phyloP scores from a whole-genome alignment of 306 rosid genomes.

The Hippophae gyantsensis region DNA sequence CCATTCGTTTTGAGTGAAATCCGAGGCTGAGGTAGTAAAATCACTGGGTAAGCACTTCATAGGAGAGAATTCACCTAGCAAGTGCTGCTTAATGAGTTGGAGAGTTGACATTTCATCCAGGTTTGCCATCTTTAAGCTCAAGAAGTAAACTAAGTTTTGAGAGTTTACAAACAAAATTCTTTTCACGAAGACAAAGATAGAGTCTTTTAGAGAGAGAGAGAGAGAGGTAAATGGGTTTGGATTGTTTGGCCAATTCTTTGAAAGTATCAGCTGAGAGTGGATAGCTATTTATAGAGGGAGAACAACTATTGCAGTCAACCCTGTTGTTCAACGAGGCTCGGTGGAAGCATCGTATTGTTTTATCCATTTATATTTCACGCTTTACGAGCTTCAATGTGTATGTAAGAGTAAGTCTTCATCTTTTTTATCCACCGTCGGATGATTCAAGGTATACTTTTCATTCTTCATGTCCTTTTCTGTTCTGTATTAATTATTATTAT shows the following conservation, averaged over 20 bases:
- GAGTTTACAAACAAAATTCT: background rate
- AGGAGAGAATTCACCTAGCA: conserved; percentile 64
- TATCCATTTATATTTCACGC: background rate
- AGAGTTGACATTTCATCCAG: conserved; percentile 29
- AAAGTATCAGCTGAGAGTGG: conserved; percentile 12
- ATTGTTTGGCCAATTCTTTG: background rate
- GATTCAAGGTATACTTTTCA: too few species aligned
- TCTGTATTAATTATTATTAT: too few species aligned
- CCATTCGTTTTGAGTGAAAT: conserved; percentile 1
- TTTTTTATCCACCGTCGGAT: background rate
- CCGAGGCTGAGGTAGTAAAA: background rate
- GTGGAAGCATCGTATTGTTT: conserved; percentile 30
- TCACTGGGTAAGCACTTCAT: conserved; percentile 1
- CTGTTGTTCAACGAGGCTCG: conserved; percentile 8
- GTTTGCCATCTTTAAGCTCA: conserved; percentile 29
- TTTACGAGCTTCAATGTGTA: background rate
- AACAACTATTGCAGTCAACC: background rate
- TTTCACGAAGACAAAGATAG: background rate
- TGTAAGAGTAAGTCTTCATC: background rate
- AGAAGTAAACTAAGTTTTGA: background rate
- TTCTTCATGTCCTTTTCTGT: too few species aligned
- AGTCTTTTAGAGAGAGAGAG: background rate
- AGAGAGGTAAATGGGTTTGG: background rate
- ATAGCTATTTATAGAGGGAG: conserved; percentile 11
- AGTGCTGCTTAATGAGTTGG: conserved; percentile 45